phyloP scores from a whole-genome alignment of 2,329 filamentous ascomycete species.

The Venturia asperata region DNA sequence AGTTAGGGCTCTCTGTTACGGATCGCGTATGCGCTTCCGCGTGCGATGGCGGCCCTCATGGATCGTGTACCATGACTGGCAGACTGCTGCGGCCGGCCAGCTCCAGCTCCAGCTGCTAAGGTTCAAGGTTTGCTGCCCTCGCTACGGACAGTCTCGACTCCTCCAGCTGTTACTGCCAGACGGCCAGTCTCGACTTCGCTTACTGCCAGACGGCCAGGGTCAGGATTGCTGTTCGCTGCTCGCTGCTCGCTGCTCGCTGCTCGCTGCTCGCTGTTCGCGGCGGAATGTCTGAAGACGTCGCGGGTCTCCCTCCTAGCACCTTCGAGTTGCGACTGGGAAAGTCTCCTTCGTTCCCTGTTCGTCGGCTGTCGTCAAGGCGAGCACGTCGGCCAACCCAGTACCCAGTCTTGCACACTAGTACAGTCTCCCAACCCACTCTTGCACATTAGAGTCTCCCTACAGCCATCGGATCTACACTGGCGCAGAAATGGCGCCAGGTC shows the following conservation, averaged over 20 bases:
- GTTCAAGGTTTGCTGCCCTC: no score
- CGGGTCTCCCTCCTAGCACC: neutral
- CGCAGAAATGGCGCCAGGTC: neutral
- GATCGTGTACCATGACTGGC: neutral
- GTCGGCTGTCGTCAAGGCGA: constrained; percentile 8
- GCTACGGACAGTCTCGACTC: no score
- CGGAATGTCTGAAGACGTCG: neutral
- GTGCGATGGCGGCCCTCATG: neutral
- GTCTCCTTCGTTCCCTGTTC: neutral
- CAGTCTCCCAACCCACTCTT: no score
- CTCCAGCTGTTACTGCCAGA: no score
- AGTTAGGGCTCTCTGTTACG: constrained; percentile 1
- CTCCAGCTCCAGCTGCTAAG: no score
- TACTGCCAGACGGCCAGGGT: neutral
- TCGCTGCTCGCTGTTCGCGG: neutral
- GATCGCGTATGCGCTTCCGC: constrained; percentile 10
- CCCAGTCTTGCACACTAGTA: neutral
- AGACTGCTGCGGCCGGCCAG: no score
- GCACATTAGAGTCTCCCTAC: neutral
- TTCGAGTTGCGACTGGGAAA: neutral
- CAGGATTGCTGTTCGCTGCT: neutral
- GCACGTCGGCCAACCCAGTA: neutral
- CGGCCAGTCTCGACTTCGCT: neutral
- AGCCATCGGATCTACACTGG: constrained; percentile 1
- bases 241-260: no score